A percentile compares a stretch with the other conserved stretches of the same genome.
phyloP scores from a whole-genome alignment of 805 yeast genomes.

The Metschnikowia chrysomelidarum region DNA sequence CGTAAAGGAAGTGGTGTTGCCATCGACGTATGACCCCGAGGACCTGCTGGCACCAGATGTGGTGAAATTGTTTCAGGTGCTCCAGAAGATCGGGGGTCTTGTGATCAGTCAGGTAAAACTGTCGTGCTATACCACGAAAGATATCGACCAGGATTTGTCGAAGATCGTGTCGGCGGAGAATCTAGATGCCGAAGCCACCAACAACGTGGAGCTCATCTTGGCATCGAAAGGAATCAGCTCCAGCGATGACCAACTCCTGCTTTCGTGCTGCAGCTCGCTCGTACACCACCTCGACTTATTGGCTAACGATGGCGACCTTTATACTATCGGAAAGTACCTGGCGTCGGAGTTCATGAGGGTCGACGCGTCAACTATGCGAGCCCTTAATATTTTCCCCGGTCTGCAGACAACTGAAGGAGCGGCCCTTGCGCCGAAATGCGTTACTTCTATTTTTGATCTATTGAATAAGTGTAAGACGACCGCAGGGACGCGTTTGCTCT shows the following conservation, averaged over 20 bases:
- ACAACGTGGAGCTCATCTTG: constrained; percentile 41
- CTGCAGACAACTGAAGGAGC: constrained; percentile 14
- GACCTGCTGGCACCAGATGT: constrained; percentile 48
- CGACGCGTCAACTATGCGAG: constrained; percentile 86
- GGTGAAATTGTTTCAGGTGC: constrained; percentile 63
- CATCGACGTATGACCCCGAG: constrained; percentile 38
- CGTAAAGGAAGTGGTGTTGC: constrained; percentile 77
- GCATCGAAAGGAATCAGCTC: constrained; percentile 52
- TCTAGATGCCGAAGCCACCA: constrained; percentile 27
- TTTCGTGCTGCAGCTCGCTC: constrained; percentile 66
- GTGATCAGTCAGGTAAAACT: constrained; percentile 61
- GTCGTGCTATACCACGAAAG: constrained; percentile 58
- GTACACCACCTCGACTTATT: constrained; percentile 66
- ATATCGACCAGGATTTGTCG: constrained; percentile 75
- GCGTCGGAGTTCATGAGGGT: constrained; percentile 82
- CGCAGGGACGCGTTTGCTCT: constrained; percentile 83
- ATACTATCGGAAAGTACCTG: constrained; percentile 61
- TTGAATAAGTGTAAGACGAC: constrained; percentile 84
- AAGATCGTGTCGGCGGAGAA: constrained; percentile 51
- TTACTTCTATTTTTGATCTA: constrained; percentile 70
- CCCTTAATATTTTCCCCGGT: constrained; percentile 78
- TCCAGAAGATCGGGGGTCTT: constrained; percentile 72
- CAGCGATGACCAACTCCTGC: constrained; percentile 48
- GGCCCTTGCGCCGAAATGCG: constrained; percentile 23
- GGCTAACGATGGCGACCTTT: constrained; percentile 56